Evolutionary conservation across 2,329 filamentous ascomycete genomes (phyloP), one percentile per base, ranked within the genome.

Genomic region (Colletotrichum liaoningense): DNA sequence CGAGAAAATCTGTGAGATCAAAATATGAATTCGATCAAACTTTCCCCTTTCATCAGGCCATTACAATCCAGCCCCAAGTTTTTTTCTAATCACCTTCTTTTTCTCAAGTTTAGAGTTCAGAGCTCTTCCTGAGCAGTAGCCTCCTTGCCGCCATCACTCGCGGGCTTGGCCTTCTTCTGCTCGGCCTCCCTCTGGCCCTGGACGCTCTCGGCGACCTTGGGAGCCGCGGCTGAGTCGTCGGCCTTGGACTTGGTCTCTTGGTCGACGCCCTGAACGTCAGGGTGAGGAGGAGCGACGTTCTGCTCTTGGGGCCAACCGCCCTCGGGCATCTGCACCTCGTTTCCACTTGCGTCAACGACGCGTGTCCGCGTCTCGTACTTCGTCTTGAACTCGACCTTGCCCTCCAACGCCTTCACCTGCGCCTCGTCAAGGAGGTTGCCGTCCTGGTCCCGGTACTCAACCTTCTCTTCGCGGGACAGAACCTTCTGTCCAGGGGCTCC

Each of bases 381-480:
- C 14, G 97, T 98, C 85, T 97, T 92, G 85, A 99, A 98, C 79
- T 95, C 94, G 73, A 98, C 95, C 84, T 98, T 97, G 79, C 96
- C 97, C 82, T 96, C 90, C 38, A 99, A 90, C 24, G 90, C 90
- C 79, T 93, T 91, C 72, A 99, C 95, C 81, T 98, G 91, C 79
- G 95, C 93, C 67, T 93, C 91, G 79, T 96, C 87, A 38, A 99
- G 89, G 38, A 98, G 82, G 80, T 98, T 98, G 76, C 97, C 97
- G 78, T 97, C 88, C 83, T 98, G 94, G 82, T 98, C 97, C 67
- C 97, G 93, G 85, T 98, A 99, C 84, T 98, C 97, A 59, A 98
- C 87, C 77, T 92, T 93, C 84, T 98, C 94, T 83, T 97, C 94
- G 67, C 91, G 85, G 55, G 83, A 84, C 56, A 91, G 68, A 4